These are phyloP conservation scores for Pichia cabralensis DNA, from an alignment of 805 yeast species.

Conservation along the genomic window DNA sequence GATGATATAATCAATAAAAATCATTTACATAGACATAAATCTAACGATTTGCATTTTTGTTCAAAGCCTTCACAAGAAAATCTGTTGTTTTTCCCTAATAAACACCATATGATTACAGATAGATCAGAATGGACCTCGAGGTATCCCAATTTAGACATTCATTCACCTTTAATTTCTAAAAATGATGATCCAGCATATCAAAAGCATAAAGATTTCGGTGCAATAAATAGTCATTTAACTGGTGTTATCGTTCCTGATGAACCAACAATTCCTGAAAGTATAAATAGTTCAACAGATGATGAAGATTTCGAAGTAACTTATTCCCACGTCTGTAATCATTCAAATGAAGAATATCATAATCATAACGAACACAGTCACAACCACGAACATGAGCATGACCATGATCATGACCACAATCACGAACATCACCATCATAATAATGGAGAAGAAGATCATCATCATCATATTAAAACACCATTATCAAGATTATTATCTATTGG, in stretches of 20 bases:
- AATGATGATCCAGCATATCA: neutral
- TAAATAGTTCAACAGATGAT: neutral
- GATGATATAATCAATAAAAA: slow-evolving; percentile 17
- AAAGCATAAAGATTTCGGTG: too few species aligned
- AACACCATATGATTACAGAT: slow-evolving; percentile 18
- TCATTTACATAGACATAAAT: slow-evolving; percentile 13
- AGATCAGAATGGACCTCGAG: slow-evolving; percentile 17
- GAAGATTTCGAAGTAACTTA: neutral
- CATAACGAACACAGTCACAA: too few species aligned
- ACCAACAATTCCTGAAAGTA: neutral
- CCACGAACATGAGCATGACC: neutral
- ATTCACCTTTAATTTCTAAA: slow-evolving; percentile 21
- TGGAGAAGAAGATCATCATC: slow-evolving; percentile 40
- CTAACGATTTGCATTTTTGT: slow-evolving; percentile 23
- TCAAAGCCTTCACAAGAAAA: slow-evolving; percentile 27
- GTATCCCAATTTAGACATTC: slow-evolving; percentile 24
- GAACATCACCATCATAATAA: neutral
- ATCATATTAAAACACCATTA: slow-evolving; percentile 66
- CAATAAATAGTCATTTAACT: too few species aligned
- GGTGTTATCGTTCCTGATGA: too few species aligned
- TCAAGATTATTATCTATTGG: slow-evolving; percentile 81
- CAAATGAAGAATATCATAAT: neutral
- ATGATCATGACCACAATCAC: slow-evolving; percentile 5
- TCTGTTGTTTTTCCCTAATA: slow-evolving; percentile 21
- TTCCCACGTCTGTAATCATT: too few species aligned